phyloP scores from a whole-genome alignment of 441 rosid species.

The Viola pubescens region DNA sequence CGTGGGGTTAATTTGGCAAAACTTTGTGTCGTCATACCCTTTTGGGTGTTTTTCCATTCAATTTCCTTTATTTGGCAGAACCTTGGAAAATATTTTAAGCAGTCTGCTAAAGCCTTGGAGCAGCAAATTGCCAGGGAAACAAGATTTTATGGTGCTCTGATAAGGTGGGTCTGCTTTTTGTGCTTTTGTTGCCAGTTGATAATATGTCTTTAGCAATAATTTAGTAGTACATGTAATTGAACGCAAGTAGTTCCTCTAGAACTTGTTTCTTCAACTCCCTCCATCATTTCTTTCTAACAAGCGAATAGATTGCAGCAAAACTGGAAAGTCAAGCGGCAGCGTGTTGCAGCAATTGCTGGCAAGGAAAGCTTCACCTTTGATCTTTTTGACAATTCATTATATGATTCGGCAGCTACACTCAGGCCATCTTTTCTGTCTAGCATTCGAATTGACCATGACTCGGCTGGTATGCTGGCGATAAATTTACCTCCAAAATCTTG shows the following conservation, averaged over 20 bases:
- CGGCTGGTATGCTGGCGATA: conserved; percentile 89
- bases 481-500: conserved; percentile 69
- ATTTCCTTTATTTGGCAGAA: conserved; percentile 38
- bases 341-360: conserved; percentile 51
- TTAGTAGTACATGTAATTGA: no score
- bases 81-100: conserved; percentile 88
- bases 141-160: conserved; percentile 92
- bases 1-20: conserved; percentile 8
- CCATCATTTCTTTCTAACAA: conserved; percentile 20
- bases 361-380: conserved; percentile 84
- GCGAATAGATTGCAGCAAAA: conserved; percentile 90
- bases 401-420: conserved; percentile 40
- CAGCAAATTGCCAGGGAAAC: conserved; percentile 78
- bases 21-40: conserved; percentile 1
- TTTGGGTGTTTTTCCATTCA: conserved; percentile 6
- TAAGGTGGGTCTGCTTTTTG: conserved; percentile 44
- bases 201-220: no score
- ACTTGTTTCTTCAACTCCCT: conserved; percentile 5
- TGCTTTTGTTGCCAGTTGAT: no score
- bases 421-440: conserved; percentile 64
- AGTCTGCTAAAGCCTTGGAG: conserved; percentile 83
- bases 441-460: conserved; percentile 72
- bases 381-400: conserved; percentile 60
- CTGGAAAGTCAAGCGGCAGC: conserved; percentile 95
- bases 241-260: not conserved